These are phyloP conservation scores for Teunomyces aglyptinius DNA, from an alignment of 805 yeast genomes.

Conservation along the genomic window DNA sequence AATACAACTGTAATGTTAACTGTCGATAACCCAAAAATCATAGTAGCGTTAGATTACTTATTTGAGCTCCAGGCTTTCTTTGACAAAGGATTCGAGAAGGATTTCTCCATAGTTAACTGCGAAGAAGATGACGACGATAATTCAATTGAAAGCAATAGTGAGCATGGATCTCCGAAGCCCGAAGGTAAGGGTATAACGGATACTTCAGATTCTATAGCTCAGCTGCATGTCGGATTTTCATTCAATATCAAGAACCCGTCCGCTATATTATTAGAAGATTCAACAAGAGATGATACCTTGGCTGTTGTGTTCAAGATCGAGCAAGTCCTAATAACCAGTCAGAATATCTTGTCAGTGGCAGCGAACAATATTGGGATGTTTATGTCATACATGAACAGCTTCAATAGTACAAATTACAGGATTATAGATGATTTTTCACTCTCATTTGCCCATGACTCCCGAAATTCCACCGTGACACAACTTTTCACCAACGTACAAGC, in stretches of 20 bases:
- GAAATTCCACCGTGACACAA: slow-evolving; percentile 59
- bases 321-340: slow-evolving; percentile 69
- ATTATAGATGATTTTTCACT: slow-evolving; percentile 87
- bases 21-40: slow-evolving; percentile 75
- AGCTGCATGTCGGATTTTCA: slow-evolving; percentile 46
- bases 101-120: slow-evolving; percentile 12
- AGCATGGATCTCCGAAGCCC: not conserved
- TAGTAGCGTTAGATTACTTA: slow-evolving; percentile 82
- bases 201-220: not conserved
- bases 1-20: slow-evolving; percentile 53
- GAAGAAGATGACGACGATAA: slow-evolving; percentile 15
- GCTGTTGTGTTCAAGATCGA: slow-evolving; percentile 89
- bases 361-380: slow-evolving; percentile 85
- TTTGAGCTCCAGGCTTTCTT: slow-evolving; percentile 69
- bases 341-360: slow-evolving; percentile 62
- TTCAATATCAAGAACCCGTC: slow-evolving; percentile 76
- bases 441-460: slow-evolving; percentile 66
- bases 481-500: slow-evolving; percentile 63
- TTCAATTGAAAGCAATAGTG: not conserved
- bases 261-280: slow-evolving; percentile 76
- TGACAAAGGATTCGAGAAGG: slow-evolving; percentile 46
- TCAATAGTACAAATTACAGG: slow-evolving; percentile 61
- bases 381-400: slow-evolving; percentile 68
- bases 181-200: not conserved
- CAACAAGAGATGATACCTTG: slow-evolving; percentile 65